Percentiles rank a stretch among this genome's conserved stretches.
phyloP scores from a whole-genome alignment of 768 basidiomycete species.

The Mycena pura region DNA sequence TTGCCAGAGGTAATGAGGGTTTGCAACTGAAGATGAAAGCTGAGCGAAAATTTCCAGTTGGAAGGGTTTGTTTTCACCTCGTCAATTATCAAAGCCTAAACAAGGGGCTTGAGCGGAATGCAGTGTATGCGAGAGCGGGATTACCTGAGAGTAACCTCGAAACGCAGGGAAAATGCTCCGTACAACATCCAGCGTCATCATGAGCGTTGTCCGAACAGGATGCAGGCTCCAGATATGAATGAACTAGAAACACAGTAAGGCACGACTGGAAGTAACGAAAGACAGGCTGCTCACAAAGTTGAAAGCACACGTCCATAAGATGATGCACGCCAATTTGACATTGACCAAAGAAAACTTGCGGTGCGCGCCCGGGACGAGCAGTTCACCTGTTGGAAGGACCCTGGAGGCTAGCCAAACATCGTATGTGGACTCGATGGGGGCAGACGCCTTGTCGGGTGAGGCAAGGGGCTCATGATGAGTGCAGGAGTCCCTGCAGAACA shows the following conservation, averaged over 20 bases:
- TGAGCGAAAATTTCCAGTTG: slow-evolving; percentile 22
- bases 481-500: slow-evolving; percentile 46
- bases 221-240: slow-evolving; percentile 58
- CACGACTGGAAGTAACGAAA: slow-evolving; percentile 15
- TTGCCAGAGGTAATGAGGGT: slow-evolving; percentile 69
- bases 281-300: slow-evolving; percentile 53
- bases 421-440: slow-evolving; percentile 43
- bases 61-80: slow-evolving; percentile 56
- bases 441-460: slow-evolving; percentile 29
- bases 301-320: slow-evolving; percentile 59
- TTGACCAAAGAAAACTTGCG: slow-evolving; percentile 67
- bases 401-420: slow-evolving; percentile 69
- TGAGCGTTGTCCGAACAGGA: slow-evolving; percentile 71
- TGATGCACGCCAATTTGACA: slow-evolving; percentile 59
- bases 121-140: slow-evolving; percentile 16
- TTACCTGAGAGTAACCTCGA: slow-evolving; percentile 81
- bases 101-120: slow-evolving; percentile 30
- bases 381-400: slow-evolving; percentile 49
- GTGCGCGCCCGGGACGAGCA: slow-evolving; percentile 71
- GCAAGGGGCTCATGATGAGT: slow-evolving; percentile 35
- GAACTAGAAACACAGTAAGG: slow-evolving; percentile 38
- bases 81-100: slow-evolving; percentile 78
- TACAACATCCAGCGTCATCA: slow-evolving; percentile 72
- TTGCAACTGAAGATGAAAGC: slow-evolving; percentile 60
- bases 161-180: slow-evolving; percentile 83